Conservation (phyloP, 2,329 filamentous ascomycete species). For the Acrocalymma vagum region DNA sequence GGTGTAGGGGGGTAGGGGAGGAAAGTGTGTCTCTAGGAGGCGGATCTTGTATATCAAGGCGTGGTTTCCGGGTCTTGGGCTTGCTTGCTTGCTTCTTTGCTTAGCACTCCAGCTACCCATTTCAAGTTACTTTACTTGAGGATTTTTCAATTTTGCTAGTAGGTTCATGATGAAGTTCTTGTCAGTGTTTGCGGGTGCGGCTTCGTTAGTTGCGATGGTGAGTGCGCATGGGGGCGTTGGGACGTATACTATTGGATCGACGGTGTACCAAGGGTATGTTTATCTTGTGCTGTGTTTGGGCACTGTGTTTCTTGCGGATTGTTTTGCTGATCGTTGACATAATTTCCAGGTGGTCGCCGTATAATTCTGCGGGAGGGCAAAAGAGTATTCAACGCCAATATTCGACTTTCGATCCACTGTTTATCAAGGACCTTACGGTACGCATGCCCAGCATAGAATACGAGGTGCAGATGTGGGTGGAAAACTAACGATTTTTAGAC, state of each 20-base stretch:
- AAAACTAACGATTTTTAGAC: slow-evolving; percentile 21
- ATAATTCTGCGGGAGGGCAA: slow-evolving; percentile 35
- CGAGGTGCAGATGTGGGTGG: not conserved
- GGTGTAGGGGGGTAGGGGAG: slow-evolving; percentile 1
- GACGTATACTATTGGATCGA: slow-evolving; percentile 31
- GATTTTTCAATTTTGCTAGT: slow-evolving; percentile 3
- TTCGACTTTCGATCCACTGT: slow-evolving; percentile 32
- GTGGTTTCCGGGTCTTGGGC: not conserved
- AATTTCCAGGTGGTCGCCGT: slow-evolving; percentile 40
- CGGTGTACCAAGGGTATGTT: slow-evolving; percentile 32
- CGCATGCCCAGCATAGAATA: not conserved
- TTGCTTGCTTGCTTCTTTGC: not conserved
- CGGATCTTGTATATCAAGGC: slow-evolving; percentile 19
- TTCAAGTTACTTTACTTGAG: slow-evolving; percentile 1
- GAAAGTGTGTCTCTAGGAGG: too few species aligned
- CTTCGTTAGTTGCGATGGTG: slow-evolving; percentile 28
- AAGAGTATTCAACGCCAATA: slow-evolving; percentile 40
- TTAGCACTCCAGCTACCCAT: not conserved
- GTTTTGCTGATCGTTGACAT: too few species aligned
- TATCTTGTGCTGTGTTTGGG: too few species aligned
- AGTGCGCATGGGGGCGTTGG: slow-evolving; percentile 39
- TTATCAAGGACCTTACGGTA: slow-evolving; percentile 35
- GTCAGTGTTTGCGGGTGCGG: slow-evolving; percentile 20
- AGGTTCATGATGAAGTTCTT: slow-evolving; percentile 30
- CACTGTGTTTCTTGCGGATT: not conserved